phyloP scores from a whole-genome alignment of 2,329 filamentous ascomycete species.

The Colletotrichum chrysophilum region DNA sequence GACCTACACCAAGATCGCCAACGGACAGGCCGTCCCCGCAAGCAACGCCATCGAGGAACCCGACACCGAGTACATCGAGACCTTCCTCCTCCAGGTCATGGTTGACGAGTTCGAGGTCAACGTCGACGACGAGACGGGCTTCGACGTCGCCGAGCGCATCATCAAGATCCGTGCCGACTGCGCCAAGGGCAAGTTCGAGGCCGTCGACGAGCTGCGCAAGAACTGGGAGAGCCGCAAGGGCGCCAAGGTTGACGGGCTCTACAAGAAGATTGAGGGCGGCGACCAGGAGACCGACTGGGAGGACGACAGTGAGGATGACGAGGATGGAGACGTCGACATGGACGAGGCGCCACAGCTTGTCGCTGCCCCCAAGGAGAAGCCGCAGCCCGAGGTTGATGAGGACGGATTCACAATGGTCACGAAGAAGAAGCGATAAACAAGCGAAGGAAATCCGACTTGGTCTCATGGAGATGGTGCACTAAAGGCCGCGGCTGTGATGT shows the following conservation, averaged over 20 bases:
- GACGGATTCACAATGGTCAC: slow-evolving; percentile 82
- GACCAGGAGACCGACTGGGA: slow-evolving; percentile 68
- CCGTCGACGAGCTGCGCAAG: slow-evolving; percentile 66
- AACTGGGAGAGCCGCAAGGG: slow-evolving; percentile 68
- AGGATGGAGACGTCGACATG: slow-evolving; percentile 68
- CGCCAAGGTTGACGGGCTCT: slow-evolving; percentile 58
- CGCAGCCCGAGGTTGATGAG: slow-evolving; percentile 76
- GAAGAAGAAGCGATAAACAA: slow-evolving; percentile 65
- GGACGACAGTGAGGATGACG: slow-evolving; percentile 61
- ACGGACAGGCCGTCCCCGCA: slow-evolving; percentile 32
- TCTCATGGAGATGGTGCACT: slow-evolving; percentile 7
- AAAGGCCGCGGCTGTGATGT: slow-evolving; percentile 70
- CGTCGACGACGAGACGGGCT: slow-evolving; percentile 87
- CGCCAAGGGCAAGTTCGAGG: slow-evolving; percentile 68
- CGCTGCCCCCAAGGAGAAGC: slow-evolving; percentile 63
- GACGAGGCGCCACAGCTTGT: slow-evolving; percentile 70
- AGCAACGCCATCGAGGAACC: slow-evolving; percentile 49
- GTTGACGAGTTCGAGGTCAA: slow-evolving; percentile 94
- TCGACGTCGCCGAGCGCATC: slow-evolving; percentile 75
- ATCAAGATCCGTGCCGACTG: slow-evolving; percentile 70
- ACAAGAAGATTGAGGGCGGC: slow-evolving; percentile 58
- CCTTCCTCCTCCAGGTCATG: slow-evolving; percentile 87
- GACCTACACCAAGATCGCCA: slow-evolving; percentile 58
- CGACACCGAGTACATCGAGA: slow-evolving; percentile 81
- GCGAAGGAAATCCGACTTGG: not conserved